phyloP scores from a whole-genome alignment of 2,329 filamentous ascomycete species.

The Acrodontium crateriforme region DNA sequence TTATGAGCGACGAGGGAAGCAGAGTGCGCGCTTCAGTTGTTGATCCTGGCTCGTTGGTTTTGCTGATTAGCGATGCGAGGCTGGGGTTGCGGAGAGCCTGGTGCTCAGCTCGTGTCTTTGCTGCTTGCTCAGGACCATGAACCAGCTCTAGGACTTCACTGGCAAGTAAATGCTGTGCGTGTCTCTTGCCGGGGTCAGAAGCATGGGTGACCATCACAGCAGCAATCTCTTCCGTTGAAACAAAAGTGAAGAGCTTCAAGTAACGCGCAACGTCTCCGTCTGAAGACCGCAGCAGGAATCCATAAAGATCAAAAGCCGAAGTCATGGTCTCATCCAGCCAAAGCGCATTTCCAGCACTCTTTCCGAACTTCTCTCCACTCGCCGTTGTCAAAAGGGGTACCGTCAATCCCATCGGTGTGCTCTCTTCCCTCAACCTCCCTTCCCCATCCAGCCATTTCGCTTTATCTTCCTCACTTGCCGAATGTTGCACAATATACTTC shows the following conservation, averaged over 20 bases:
- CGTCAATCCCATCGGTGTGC: constrained; percentile 66
- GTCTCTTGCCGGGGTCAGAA: constrained; percentile 52
- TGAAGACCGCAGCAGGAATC: constrained; percentile 70
- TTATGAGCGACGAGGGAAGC: constrained; percentile 16
- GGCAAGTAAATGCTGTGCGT: constrained; percentile 73
- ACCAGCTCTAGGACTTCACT: constrained; percentile 68
- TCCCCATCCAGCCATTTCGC: constrained; percentile 11
- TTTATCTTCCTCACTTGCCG: constrained; percentile 3
- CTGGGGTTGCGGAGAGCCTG: constrained; percentile 27
- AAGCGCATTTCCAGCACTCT: constrained; percentile 83
- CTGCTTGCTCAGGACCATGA: constrained; percentile 55
- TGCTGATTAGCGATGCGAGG: constrained; percentile 8
- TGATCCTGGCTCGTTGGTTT: background rate
- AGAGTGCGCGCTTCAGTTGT: constrained; percentile 14
- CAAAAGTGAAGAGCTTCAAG: constrained; percentile 80
- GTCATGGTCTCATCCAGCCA: constrained; percentile 83
- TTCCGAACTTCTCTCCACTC: constrained; percentile 82
- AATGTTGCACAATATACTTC: constrained; percentile 52
- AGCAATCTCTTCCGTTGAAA: constrained; percentile 57
- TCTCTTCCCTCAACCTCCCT: constrained; percentile 27
- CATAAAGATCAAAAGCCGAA: constrained; percentile 71
- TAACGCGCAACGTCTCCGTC: constrained; percentile 72
- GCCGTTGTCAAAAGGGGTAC: constrained; percentile 79
- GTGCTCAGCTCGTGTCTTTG: constrained; percentile 46
- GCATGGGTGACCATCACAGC: constrained; percentile 54